A percentile compares a stretch with the other conserved stretches of the same genome.
Evolutionary conservation across 371 early-diverging fungal species (phyloP).

Genomic region (Coelomomyces lativittatus): DNA sequence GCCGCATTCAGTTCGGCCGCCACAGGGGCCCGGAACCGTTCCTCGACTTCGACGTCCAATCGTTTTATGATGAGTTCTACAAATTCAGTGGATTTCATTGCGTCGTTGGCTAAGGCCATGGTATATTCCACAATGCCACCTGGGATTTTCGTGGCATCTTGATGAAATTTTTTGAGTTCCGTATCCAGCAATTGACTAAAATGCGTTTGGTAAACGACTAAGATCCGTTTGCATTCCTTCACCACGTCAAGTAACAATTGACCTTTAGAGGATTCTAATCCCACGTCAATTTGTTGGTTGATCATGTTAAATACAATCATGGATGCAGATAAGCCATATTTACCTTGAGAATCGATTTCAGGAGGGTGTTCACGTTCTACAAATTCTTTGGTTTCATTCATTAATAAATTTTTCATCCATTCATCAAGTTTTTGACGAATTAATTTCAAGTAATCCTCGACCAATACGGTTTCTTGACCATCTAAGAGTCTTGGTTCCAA

Average conservation of each 20-base stretch:
- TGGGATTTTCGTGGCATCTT: conserved; percentile 45
- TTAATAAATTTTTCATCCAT: conserved; percentile 76
- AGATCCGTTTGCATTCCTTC: conserved; percentile 59
- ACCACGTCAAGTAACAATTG: conserved; percentile 69
- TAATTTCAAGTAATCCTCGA: conserved; percentile 69
- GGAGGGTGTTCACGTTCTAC: conserved; percentile 51
- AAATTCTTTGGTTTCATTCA: conserved; percentile 62
- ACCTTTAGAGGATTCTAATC: conserved; percentile 54
- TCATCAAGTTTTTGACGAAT: conserved; percentile 63
- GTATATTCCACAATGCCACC: conserved; percentile 77
- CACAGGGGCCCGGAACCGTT: conserved; percentile 42
- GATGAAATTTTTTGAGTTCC: conserved; percentile 56
- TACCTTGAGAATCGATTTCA: conserved; percentile 52
- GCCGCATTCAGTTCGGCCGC: conserved; percentile 34
- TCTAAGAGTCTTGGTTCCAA: conserved; percentile 77
- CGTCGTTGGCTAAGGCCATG: conserved; percentile 83
- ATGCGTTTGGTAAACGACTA: conserved; percentile 57
- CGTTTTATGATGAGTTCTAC: conserved; percentile 56
- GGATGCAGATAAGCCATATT: conserved; percentile 59
- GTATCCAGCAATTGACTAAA: conserved; percentile 52
- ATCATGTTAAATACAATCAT: conserved; percentile 83
- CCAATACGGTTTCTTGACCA: conserved; percentile 70
- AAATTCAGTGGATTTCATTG: conserved; percentile 67
- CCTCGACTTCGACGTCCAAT: conserved; percentile 46
- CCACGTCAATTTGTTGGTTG: conserved; percentile 85